Percentiles rank a stretch among this genome's conserved stretches.
phyloP scores from a whole-genome alignment of 164 flowering plant species.

The Stephania japonica region DNA sequence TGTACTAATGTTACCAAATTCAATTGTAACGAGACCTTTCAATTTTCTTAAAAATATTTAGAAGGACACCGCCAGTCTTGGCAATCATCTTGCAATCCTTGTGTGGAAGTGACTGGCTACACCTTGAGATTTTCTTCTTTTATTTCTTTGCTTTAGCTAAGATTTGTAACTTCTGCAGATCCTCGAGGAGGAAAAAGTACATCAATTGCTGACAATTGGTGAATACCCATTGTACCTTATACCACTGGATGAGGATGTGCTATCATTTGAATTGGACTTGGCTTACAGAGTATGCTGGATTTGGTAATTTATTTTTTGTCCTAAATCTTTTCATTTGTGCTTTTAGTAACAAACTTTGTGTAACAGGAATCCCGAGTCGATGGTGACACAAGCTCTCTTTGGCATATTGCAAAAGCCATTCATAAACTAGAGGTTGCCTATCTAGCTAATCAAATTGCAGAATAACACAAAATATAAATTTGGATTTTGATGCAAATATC shows the following conservation, averaged over 20 bases:
- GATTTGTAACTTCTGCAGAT: conserved; percentile 31
- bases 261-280: conserved; percentile 88
- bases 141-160: background rate
- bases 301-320: background rate
- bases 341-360: conserved; percentile 4
- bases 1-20: no score
- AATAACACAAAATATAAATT: background rate
- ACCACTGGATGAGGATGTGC: conserved; percentile 90
- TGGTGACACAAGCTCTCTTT: conserved; percentile 80
- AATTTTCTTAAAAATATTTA: no score
- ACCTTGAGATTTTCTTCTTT: background rate
- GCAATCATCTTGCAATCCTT: no score
- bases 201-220: conserved; percentile 73
- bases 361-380: conserved; percentile 69
- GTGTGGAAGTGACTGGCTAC: background rate
- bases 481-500: background rate
- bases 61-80: no score
- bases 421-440: conserved; percentile 88
- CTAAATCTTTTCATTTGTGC: background rate
- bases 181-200: conserved; percentile 86
- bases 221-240: conserved; percentile 75
- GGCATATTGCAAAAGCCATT: conserved; percentile 96
- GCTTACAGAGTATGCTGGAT: conserved; percentile 54
- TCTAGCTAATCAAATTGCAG: background rate
- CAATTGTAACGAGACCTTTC: no score